Base-by-base conservation (phyloP, 345 rosid genomes). In the Eucalyptus pauciflora region DNA sequence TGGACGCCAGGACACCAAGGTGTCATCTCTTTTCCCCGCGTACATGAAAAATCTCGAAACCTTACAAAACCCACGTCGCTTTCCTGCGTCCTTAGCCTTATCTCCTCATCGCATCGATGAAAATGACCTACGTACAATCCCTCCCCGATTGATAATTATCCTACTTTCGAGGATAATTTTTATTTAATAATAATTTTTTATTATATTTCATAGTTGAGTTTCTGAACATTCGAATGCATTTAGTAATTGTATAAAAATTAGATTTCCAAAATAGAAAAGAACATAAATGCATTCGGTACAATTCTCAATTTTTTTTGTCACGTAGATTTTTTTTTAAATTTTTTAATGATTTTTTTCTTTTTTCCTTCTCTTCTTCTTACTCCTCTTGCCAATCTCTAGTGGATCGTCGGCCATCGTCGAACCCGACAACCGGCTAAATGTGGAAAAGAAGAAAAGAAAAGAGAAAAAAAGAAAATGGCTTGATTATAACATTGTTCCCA, bases 211-310 rank as follows among this genome's bases (percentile, higher is more conserved):
- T 52, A 1, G 8, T 52, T 10, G 3, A 52, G 0, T 52, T 52
- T 52, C 3, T 52, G 1, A 52, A 1, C 58, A 52, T 52, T 18
- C 24, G 1, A 52, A 18, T 1, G 0, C 18, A 52, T 52, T 18
- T 18, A 52, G 4, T 52, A 52, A 52, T 2, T 0, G 1, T 7
- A 20, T 8, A 7, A 52, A 52, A 52, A 18, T 20, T 7, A 0
- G 1, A 18, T 52, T 52, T 52, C 7, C 25, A 52, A 52, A 52
- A 18, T 18, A 18, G 1, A 51, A 51, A 51, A 51, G 3, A 7
- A 52, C 7, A 52, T 18, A 24, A 52, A 52, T 52, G 8, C 10
- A 18, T 52, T 7, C 7, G 24, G 2, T 52, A 52, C 10, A 52
- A 52, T 2, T 52, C 20, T 52, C 10, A 52, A 46, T 3, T 3